These are phyloP conservation scores for Macadamia integrifolia DNA, from an alignment of 164 flowering plant genomes.

Conservation along the genomic window DNA sequence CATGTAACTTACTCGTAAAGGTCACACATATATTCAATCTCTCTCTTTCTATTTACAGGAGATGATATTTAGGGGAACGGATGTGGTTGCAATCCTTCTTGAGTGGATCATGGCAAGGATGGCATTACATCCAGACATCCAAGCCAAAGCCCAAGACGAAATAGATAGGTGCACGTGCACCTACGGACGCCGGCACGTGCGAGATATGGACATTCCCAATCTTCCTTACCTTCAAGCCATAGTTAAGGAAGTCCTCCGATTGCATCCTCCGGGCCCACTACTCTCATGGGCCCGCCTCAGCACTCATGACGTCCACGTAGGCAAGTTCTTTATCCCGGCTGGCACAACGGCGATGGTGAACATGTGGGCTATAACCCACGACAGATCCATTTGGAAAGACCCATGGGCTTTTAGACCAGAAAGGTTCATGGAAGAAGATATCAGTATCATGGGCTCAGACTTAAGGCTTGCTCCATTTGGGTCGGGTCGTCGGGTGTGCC, in stretches of 20 bases:
- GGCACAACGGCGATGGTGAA: conserved; percentile 92
- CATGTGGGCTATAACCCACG: conserved; percentile 94
- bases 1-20: too few species aligned
- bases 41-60: conserved; percentile 31
- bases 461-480: conserved; percentile 78
- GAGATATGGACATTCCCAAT: conserved; percentile 50
- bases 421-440: conserved; percentile 57
- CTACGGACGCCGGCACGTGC: conserved; percentile 23
- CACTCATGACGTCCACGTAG: conserved; percentile 55
- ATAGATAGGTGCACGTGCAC: conserved; percentile 47
- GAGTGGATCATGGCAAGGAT: conserved; percentile 82
- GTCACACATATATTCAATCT: too few species aligned
- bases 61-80: conserved; percentile 78
- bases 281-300: conserved; percentile 90
- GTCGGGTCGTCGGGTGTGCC: conserved; percentile 71
- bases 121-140: conserved; percentile 64
- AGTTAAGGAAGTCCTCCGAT: conserved; percentile 66
- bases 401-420: conserved; percentile 62
- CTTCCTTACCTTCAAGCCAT: conserved; percentile 65
- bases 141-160: conserved; percentile 57
- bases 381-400: conserved; percentile 60
- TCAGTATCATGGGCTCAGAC: conserved; percentile 71
- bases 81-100: conserved; percentile 63
- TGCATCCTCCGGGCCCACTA: conserved; percentile 87
- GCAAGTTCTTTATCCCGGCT: conserved; percentile 53